These are phyloP conservation scores for Fraxinus xanthoxyloides DNA, from an alignment of 305 asterid species.

Conservation along the genomic window DNA sequence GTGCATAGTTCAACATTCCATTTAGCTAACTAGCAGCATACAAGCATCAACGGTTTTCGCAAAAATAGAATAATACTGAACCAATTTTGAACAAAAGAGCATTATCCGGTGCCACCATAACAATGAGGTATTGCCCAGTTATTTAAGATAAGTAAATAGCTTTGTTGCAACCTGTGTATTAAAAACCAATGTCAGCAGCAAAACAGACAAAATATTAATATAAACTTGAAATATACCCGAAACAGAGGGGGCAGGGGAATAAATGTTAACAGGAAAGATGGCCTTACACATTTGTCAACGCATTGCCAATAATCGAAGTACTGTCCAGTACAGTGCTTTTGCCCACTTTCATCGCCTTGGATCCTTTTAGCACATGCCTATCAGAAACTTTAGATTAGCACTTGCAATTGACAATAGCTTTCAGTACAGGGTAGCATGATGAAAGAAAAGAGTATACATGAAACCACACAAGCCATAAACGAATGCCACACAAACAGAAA, in stretches of 20 bases:
- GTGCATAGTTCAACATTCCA: conserved; percentile 23
- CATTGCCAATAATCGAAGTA: conserved; percentile 77
- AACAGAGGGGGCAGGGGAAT: neutral
- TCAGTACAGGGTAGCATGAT: neutral
- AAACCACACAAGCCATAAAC: neutral
- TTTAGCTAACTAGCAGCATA: conserved; percentile 18
- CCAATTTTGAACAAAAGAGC: conserved; percentile 12
- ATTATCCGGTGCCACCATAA: conserved; percentile 21
- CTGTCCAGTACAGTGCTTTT: conserved; percentile 79
- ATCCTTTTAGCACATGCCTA: conserved; percentile 71
- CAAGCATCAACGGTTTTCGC: conserved; percentile 25
- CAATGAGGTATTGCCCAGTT: conserved; percentile 23
- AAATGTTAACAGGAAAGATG: neutral
- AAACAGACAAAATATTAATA: neutral
- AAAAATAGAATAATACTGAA: conserved; percentile 22
- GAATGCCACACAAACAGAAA: neutral
- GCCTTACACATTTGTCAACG: conserved; percentile 70
- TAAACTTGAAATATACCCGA: neutral
- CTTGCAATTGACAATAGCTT: neutral
- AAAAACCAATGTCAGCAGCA: conserved; percentile 13
- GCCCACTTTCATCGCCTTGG: conserved; percentile 64
- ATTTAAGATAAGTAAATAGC: conserved; percentile 65
- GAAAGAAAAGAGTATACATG: neutral
- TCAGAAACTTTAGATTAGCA: conserved; percentile 24
- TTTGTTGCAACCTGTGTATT: conserved; percentile 63